Conservation (phyloP, 805 yeast species). For the Ogataea paraovalis region DNA sequence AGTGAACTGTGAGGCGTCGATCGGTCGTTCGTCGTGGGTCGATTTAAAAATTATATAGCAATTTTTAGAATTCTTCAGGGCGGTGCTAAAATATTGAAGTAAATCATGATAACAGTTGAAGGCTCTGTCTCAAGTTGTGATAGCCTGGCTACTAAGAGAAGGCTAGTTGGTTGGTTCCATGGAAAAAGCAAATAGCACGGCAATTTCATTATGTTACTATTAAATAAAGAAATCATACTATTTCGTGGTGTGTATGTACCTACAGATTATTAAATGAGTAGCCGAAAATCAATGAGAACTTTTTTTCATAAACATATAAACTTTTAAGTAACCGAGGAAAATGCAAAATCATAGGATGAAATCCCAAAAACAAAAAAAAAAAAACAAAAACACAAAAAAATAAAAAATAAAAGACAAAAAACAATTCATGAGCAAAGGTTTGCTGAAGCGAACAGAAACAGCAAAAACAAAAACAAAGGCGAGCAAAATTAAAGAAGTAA, state of each 20-base stretch:
- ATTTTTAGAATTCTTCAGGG: not conserved
- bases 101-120: too few relatives aligned
- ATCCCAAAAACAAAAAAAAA: not conserved
- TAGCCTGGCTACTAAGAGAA: too few relatives aligned
- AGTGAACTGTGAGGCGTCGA: not conserved
- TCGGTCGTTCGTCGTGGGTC: too few relatives aligned
- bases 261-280: too few relatives aligned
- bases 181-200: too few relatives aligned
- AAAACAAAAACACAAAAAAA: not conserved
- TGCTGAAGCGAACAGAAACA: not conserved
- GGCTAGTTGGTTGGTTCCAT: too few relatives aligned
- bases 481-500: not conserved
- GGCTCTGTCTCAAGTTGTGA: too few relatives aligned
- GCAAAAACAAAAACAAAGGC: not conserved
- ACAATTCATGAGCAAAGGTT: not conserved
- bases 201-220: too few relatives aligned
- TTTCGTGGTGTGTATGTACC: too few relatives aligned
- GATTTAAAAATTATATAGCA: too few relatives aligned
- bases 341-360: not conserved
- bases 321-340: not conserved
- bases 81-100: not conserved
- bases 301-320: not conserved
- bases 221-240: not conserved
- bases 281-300: not conserved
- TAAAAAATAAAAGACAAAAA: too few relatives aligned